phyloP scores from a whole-genome alignment of 169 alveolate species.

The Besnoitia besnoiti region DNA sequence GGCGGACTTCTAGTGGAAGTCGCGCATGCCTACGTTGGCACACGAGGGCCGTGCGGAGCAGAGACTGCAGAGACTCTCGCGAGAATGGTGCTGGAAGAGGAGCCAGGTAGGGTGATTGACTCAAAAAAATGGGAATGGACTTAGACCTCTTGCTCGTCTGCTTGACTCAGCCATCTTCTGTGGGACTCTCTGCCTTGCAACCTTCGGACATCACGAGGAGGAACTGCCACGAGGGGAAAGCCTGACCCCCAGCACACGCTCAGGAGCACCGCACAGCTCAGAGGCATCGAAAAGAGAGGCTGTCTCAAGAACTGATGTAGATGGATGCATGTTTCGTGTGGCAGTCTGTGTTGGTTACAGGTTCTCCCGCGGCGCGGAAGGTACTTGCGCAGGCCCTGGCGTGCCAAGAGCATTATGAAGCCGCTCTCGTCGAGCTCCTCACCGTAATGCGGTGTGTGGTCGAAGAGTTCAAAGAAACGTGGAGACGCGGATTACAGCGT shows the following conservation, averaged over 20 bases:
- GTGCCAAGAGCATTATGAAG: neutral
- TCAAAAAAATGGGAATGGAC: too few species aligned
- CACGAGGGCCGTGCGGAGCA: neutral
- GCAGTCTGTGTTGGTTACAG: neutral
- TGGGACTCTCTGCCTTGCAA: too few species aligned
- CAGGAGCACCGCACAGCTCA: too few species aligned
- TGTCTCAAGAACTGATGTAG: too few species aligned
- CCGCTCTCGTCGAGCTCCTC: constrained; percentile 14
- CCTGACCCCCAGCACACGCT: too few species aligned
- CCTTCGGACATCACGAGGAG: too few species aligned
- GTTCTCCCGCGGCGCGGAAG: constrained; percentile 16
- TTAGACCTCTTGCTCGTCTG: too few species aligned
- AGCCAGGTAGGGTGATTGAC: neutral
- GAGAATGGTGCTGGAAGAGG: neutral
- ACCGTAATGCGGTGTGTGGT: neutral
- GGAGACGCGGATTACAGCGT: neutral
- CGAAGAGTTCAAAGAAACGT: neutral
- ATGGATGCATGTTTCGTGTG: neutral
- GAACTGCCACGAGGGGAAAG: too few species aligned
- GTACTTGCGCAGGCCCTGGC: constrained; percentile 18
- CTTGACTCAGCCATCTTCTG: too few species aligned
- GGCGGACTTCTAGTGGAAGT: constrained; percentile 31
- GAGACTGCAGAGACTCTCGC: constrained; percentile 1
- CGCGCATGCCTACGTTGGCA: neutral
- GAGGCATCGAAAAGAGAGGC: too few species aligned